These are phyloP conservation scores for Cladobotryum protrusum DNA, from an alignment of 2,329 filamentous ascomycete genomes.

Conservation along the genomic window DNA sequence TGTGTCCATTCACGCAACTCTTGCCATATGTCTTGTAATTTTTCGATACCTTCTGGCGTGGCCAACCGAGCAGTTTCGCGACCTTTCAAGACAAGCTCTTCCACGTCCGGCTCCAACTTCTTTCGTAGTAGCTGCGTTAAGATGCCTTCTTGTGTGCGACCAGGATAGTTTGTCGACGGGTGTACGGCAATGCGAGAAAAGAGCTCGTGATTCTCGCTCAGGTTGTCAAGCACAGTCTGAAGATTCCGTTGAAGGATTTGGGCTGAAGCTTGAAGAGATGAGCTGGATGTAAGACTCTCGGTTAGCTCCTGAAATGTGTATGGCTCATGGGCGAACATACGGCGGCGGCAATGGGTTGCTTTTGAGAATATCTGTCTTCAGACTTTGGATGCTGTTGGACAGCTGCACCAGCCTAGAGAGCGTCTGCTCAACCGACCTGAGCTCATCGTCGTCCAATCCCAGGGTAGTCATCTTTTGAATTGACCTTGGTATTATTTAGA, in stretches of 20 bases:
- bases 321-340: constrained; percentile 36
- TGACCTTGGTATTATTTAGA: too few relatives aligned
- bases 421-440: constrained; percentile 65
- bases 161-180: constrained; percentile 69
- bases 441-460: constrained; percentile 51
- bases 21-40: constrained; percentile 52
- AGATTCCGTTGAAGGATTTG: constrained; percentile 68
- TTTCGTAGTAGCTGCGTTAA: constrained; percentile 70
- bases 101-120: constrained; percentile 73
- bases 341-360: constrained; percentile 62
- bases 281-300: constrained; percentile 36
- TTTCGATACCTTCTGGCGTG: constrained; percentile 38
- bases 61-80: constrained; percentile 39
- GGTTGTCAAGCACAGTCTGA: constrained; percentile 56
- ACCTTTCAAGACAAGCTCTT: constrained; percentile 64
- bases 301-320: background rate
- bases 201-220: constrained; percentile 59
- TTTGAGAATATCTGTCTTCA: constrained; percentile 54
- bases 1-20: constrained; percentile 37
- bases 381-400: constrained; percentile 59
- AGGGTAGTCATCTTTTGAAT: constrained; percentile 33
- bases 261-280: constrained; percentile 65
- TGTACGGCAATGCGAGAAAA: constrained; percentile 67
- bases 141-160: constrained; percentile 58
- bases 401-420: constrained; percentile 63